Base-by-base conservation (phyloP, 768 basidiomycete genomes). In the Lactarius hatsudake region DNA sequence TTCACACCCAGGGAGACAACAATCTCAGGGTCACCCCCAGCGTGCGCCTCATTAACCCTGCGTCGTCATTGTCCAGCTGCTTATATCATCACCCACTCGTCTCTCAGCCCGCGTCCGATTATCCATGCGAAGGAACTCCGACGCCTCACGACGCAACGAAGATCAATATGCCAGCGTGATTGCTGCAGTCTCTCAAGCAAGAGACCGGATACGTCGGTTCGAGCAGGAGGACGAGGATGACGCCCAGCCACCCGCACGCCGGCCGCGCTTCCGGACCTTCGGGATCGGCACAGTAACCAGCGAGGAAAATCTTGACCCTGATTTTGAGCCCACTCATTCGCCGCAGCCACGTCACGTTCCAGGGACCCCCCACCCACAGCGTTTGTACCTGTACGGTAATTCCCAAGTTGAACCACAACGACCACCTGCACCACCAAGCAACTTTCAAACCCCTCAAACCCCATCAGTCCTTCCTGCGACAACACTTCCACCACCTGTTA, bases 321-420 rank as follows among this genome's bases (percentile, higher is more conserved):
- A 26, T 5, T 48, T 42, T 10, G 66, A 48, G 42, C 51, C 58
- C 51, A 55, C 51, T 36, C 63, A 43, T 63, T 59, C 63, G 51
- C 40, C 66, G 51, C 40, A 38, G 66, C 58, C 67, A 59, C 67
- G 63, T 63, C 63, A 68, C 58, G 59, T 68, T 64, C 62, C 67
- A 64, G 63, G 63, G 43, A 64, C 67, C 4, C 66, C 66, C 17
- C 20, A 67, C 34, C 61, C 66, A 56, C 18, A 17, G 17, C 23
- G n/a, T 54, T 54, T 51, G 23, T 15, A 23, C 20, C 30, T 38
- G 6, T 9, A 45, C 23, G 10, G 15, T 8, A 23, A 40, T 43
- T 32, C 40, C 58, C 62, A 63, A 54, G 45, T 45, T 64, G 62
- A 68, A 63, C 67, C 53, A 45, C 62, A 48, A 68, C 66, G 4